Conservation (phyloP, 106 monocot species). For the Dendrobium chrysotoxum region DNA sequence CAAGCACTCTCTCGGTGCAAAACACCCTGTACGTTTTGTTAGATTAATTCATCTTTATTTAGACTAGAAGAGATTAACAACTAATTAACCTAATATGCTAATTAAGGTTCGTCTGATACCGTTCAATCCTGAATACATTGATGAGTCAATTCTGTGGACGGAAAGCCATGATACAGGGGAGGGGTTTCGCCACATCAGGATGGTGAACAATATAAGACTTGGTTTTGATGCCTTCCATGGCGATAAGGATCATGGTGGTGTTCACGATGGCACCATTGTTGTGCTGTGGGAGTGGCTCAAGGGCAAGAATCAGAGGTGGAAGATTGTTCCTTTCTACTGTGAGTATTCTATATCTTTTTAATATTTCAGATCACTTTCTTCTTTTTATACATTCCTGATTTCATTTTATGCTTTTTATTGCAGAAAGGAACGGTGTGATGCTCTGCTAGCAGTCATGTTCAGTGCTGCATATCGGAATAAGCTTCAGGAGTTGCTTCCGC, state of each 20-base stretch:
- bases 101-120: constrained; percentile 40
- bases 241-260: constrained; percentile 48
- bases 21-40: constrained; percentile 37
- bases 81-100: neutral
- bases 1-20: constrained; percentile 61
- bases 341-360: neutral
- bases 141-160: constrained; percentile 45
- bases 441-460: too few relatives aligned
- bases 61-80: neutral
- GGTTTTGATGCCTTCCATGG: constrained; percentile 59
- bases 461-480: too few relatives aligned
- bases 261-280: constrained; percentile 39
- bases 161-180: constrained; percentile 43
- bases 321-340: constrained; percentile 13
- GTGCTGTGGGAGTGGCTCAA: constrained; percentile 47
- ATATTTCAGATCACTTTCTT: neutral
- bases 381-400: neutral
- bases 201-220: constrained; percentile 48
- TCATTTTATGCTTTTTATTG: neutral
- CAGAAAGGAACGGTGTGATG: neutral
- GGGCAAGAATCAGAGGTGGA: constrained; percentile 54
- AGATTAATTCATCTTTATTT: neutral
- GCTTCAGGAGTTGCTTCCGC: too few relatives aligned
- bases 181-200: constrained; percentile 44
- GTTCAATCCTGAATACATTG: constrained; percentile 39